Percentiles rank a stretch among this genome's conserved stretches.
These are phyloP conservation scores for Sphaerosporella brunnea DNA, from an alignment of 495 filamentous ascomycete species.

Conservation along the genomic window DNA sequence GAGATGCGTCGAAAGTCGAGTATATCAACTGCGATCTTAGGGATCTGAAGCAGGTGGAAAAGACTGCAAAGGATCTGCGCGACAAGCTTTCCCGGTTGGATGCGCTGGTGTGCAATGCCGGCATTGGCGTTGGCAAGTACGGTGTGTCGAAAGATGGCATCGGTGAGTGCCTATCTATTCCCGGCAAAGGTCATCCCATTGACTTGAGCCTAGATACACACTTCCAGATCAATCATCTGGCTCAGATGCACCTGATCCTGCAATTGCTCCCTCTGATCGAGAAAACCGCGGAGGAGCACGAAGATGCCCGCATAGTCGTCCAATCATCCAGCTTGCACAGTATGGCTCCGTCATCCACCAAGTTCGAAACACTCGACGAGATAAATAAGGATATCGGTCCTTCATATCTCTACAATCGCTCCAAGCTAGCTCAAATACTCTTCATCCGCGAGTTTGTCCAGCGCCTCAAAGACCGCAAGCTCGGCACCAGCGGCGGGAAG, in stretches of 20 bases:
- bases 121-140: slow-evolving; percentile 28
- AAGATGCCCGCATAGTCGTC: slow-evolving; percentile 32
- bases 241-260: slow-evolving; percentile 29
- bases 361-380: slow-evolving; percentile 34
- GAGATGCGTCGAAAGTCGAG: slow-evolving; percentile 29
- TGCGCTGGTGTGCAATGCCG: slow-evolving; percentile 30
- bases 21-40: slow-evolving; percentile 31
- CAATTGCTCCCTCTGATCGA: slow-evolving; percentile 29
- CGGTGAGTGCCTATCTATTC: slow-evolving; percentile 11
- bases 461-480: slow-evolving; percentile 24
- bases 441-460: slow-evolving; percentile 29
- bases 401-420: slow-evolving; percentile 35
- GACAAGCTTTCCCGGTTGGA: slow-evolving; percentile 28
- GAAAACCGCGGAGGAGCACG: slow-evolving; percentile 25
- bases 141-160: slow-evolving; percentile 26
- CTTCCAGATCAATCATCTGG: slow-evolving; percentile 29
- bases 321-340: slow-evolving; percentile 40
- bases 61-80: slow-evolving; percentile 28
- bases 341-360: slow-evolving; percentile 28
- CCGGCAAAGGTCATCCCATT: too few relatives aligned
- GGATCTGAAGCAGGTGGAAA: slow-evolving; percentile 28
- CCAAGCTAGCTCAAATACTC: slow-evolving; percentile 39
- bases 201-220: slow-evolving; percentile 24
- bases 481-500: slow-evolving; percentile 24
- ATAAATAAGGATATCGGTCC: slow-evolving; percentile 39